Percentiles rank a stretch among this genome's conserved stretches.
Conservation (phyloP, 371 early-diverging fungal species). For the Sporodiniella umbellata region DNA sequence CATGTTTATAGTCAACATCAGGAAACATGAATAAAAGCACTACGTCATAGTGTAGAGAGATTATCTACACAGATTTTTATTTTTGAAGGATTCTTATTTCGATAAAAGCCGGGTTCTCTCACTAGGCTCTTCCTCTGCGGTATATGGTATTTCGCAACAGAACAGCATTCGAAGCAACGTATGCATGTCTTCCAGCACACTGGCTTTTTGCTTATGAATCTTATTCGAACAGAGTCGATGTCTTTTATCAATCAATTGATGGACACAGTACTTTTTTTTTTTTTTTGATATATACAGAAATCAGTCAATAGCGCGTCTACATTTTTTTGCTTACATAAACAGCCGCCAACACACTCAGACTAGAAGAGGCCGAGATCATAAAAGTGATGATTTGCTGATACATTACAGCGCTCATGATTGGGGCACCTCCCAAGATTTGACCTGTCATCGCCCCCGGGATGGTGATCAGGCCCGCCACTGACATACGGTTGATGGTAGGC, state of each 20-base stretch:
- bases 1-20: no score
- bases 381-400: slow-evolving; percentile 85
- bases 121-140: no score
- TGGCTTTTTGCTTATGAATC: slow-evolving; percentile 28
- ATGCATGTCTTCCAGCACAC: slow-evolving; percentile 18
- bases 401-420: slow-evolving; percentile 73
- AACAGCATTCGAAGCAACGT: not conserved
- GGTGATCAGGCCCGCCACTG: slow-evolving; percentile 82
- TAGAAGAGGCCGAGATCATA: slow-evolving; percentile 73
- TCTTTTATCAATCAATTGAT: slow-evolving; percentile 56
- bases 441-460: slow-evolving; percentile 94
- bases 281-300: no score
- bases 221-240: slow-evolving; percentile 58
- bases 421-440: slow-evolving; percentile 82
- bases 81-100: no score
- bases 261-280: slow-evolving; percentile 57
- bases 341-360: slow-evolving; percentile 60
- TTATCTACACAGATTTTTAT: no score
- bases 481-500: slow-evolving; percentile 83
- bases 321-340: slow-evolving; percentile 63
- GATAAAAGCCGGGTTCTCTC: no score
- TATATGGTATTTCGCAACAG: not conserved
- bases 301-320: no score
- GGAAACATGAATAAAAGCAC: no score
- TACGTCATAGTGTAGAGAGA: no score